phyloP scores from a whole-genome alignment of 257 asterid genomes.

The Schizonepeta tenuifolia region DNA sequence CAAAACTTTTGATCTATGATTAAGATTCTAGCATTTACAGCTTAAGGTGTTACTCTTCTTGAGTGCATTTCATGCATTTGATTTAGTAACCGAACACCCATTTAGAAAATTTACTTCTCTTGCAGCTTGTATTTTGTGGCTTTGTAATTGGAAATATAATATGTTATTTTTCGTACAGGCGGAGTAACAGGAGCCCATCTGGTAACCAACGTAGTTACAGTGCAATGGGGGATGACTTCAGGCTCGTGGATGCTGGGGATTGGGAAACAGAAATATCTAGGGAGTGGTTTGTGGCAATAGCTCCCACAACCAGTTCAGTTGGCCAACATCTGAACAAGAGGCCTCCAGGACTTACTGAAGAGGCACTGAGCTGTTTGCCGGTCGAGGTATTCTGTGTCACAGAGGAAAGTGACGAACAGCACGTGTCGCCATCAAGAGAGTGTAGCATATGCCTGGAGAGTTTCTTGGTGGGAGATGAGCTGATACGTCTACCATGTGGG shows the following conservation, averaged over 20 bases:
- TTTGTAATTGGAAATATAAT: constrained; percentile 15
- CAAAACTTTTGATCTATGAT: constrained; percentile 5
- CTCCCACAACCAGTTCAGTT: constrained; percentile 38
- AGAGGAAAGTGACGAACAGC: constrained; percentile 38
- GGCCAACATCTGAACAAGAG: constrained; percentile 45
- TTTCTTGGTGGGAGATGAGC: constrained; percentile 68
- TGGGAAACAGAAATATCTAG: constrained; percentile 64
- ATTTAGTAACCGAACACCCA: not conserved
- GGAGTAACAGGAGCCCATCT: constrained; percentile 45
- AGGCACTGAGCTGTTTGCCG: constrained; percentile 53
- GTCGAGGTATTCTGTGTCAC: constrained; percentile 45
- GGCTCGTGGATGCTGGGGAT: constrained; percentile 61
- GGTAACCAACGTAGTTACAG: constrained; percentile 41
- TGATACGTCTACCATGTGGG: constrained; percentile 63
- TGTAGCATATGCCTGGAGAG: constrained; percentile 85
- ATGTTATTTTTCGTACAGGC: constrained; percentile 31
- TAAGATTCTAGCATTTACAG: constrained; percentile 1
- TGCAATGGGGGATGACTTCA: constrained; percentile 49
- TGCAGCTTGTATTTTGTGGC: not conserved
- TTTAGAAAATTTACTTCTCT: not conserved
- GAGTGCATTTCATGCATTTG: not conserved
- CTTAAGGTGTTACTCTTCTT: constrained; percentile 7
- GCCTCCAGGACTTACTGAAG: constrained; percentile 75
- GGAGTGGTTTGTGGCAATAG: constrained; percentile 44
- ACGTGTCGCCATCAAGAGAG: constrained; percentile 37